These are phyloP conservation scores for Aaosphaeria arxii DNA, from an alignment of 2,329 filamentous ascomycete genomes.

Conservation along the genomic window DNA sequence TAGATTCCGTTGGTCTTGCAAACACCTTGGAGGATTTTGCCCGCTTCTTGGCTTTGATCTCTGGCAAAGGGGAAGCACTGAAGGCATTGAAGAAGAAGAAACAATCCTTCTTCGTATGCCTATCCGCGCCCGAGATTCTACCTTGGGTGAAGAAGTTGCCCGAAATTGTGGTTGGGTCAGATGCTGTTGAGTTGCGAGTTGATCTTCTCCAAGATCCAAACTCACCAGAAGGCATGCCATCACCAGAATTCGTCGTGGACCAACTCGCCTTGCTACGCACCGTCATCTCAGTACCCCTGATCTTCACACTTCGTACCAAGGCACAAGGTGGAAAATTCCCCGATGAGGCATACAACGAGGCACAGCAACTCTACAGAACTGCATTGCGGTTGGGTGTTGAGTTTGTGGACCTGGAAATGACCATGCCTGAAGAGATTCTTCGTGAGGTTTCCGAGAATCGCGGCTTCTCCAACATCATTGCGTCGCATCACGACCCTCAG, in stretches of 20 bases:
- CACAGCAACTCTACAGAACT: constrained; percentile 70
- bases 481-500: constrained; percentile 88
- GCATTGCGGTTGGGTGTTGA: constrained; percentile 84
- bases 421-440: constrained; percentile 74
- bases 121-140: constrained; percentile 76
- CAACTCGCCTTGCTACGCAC: constrained; percentile 79
- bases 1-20: constrained; percentile 49
- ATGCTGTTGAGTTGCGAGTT: constrained; percentile 91
- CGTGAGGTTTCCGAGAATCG: constrained; percentile 66
- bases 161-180: constrained; percentile 75
- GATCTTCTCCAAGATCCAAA: constrained; percentile 79
- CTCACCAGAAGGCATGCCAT: constrained; percentile 54
- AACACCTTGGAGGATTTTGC: constrained; percentile 66
- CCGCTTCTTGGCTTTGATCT: constrained; percentile 69
- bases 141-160: constrained; percentile 64
- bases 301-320: constrained; percentile 86
- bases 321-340: constrained; percentile 88
- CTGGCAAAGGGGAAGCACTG: constrained; percentile 56
- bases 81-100: constrained; percentile 60
- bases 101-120: constrained; percentile 87
- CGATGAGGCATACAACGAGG: constrained; percentile 68
- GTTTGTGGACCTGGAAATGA: constrained; percentile 90
- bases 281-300: constrained; percentile 70
- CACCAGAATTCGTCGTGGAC: constrained; percentile 72
- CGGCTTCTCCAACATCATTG: constrained; percentile 78